Evolutionary conservation across 768 basidiomycete species (phyloP).

Genomic region (Plicaturopsis crispa): DNA sequence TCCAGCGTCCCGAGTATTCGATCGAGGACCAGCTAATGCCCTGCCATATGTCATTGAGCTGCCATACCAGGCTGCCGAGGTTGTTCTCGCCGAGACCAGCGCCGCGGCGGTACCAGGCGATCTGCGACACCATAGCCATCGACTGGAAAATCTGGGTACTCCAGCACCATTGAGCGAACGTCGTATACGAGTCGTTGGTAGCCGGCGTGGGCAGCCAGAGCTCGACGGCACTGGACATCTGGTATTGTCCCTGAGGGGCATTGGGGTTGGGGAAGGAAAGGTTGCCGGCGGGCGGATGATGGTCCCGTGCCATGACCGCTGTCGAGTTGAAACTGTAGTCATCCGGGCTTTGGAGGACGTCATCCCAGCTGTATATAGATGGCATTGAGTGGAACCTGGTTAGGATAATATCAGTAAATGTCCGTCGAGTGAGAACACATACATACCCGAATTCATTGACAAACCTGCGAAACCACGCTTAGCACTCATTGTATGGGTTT

Average conservation of each 20-base stretch:
- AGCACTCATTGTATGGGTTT: not conserved
- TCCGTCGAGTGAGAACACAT: not conserved
- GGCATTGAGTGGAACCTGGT: constrained; percentile 55
- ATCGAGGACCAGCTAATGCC: constrained; percentile 48
- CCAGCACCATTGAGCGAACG: constrained; percentile 59
- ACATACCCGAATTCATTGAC: constrained; percentile 53
- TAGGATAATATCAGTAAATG: not conserved
- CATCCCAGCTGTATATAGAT: constrained; percentile 54
- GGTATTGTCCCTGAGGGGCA: constrained; percentile 40
- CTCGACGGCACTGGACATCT: constrained; percentile 45
- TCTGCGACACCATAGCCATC: constrained; percentile 51
- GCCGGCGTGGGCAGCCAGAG: constrained; percentile 48
- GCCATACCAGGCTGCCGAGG: constrained; percentile 52
- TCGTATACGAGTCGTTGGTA: constrained; percentile 43
- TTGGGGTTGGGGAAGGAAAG: constrained; percentile 51
- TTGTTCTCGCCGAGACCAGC: constrained; percentile 52
- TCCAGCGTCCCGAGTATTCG: constrained; percentile 55
- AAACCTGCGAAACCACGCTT: constrained; percentile 25
- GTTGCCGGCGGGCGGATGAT: constrained; percentile 46
- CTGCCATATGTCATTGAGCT: constrained; percentile 57
- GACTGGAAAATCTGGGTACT: constrained; percentile 58
- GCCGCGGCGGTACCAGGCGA: constrained; percentile 53
- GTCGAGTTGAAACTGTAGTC: constrained; percentile 55
- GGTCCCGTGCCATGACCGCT: constrained; percentile 47
- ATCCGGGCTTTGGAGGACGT: constrained; percentile 39